Percentiles rank a stretch among this genome's conserved stretches.
These are phyloP conservation scores for Malassezia globosa DNA, from an alignment of 1,284 basidiomycete genomes.

Conservation along the genomic window DNA sequence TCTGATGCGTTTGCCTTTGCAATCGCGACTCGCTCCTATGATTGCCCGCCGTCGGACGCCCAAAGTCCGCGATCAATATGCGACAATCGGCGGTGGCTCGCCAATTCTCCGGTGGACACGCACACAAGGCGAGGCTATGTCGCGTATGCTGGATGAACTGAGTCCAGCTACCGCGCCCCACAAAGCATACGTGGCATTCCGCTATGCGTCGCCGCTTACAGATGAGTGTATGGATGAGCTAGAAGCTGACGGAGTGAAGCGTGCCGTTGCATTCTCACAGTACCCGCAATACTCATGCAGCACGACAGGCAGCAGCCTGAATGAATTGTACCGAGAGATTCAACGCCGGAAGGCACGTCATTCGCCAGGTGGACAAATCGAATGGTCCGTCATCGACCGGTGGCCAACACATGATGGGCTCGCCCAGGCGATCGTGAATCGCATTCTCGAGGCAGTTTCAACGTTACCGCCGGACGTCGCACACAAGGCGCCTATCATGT, in stretches of 20 bases:
- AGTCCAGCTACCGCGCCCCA: constrained; percentile 85
- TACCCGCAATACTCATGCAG: constrained; percentile 99
- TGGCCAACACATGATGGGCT: constrained; percentile 94
- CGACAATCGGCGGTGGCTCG: constrained; percentile 87
- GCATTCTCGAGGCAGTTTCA: constrained; percentile 69
- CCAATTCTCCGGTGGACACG: constrained; percentile 90
- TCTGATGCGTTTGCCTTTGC: constrained; percentile 83
- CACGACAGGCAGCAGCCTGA: constrained; percentile 91
- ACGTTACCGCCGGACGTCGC: constrained; percentile 62
- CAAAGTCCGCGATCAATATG: constrained; percentile 86
- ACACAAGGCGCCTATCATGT: constrained; percentile 69
- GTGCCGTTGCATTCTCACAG: constrained; percentile 92
- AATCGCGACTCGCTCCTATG: constrained; percentile 69
- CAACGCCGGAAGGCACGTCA: constrained; percentile 44
- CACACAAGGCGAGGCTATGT: constrained; percentile 82
- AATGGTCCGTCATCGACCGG: constrained; percentile 95
- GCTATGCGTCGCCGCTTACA: constrained; percentile 73
- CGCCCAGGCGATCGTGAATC: constrained; percentile 82
- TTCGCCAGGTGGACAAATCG: constrained; percentile 54
- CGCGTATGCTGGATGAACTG: constrained; percentile 77
- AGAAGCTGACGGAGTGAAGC: constrained; percentile 76
- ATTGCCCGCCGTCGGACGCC: constrained; percentile 89
- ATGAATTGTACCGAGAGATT: constrained; percentile 67
- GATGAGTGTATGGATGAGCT: constrained; percentile 71
- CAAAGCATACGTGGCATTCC: constrained; percentile 66